Evolutionary conservation across 106 monocot genomes (phyloP).

Genomic region (Agapanthus africanus): DNA sequence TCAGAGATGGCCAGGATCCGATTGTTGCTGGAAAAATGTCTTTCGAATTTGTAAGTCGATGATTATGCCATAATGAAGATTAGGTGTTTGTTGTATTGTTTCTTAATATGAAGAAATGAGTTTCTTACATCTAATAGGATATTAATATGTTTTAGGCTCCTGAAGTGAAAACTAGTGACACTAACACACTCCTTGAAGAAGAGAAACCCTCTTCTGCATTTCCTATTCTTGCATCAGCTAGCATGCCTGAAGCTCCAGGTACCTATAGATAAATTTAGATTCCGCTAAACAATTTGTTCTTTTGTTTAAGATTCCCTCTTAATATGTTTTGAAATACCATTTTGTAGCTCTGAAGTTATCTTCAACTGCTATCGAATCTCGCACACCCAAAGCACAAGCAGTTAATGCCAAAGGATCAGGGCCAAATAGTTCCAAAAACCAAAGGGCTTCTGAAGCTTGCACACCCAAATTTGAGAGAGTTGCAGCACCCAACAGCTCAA

Average conservation of each 20-base stretch:
- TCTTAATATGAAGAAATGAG: not conserved
- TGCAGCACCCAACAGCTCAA: conserved; percentile 15
- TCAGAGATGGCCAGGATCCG: not conserved
- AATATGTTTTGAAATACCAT: not conserved
- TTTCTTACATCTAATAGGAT: too few species aligned
- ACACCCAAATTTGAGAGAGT: conserved; percentile 11
- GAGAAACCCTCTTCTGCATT: conserved; percentile 39
- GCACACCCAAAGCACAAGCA: conserved; percentile 18
- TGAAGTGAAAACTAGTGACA: conserved; percentile 17
- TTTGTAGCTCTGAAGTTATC: not conserved
- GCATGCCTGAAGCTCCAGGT: conserved; percentile 16
- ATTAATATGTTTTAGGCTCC: conserved; percentile 30
- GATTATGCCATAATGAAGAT: not conserved
- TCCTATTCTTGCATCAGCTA: conserved; percentile 20
- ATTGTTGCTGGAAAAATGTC: conserved; percentile 19
- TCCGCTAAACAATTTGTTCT: not conserved
- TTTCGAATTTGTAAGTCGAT: conserved; percentile 26
- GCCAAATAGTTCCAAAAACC: conserved; percentile 6
- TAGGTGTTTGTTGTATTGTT: not conserved
- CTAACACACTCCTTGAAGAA: conserved; percentile 11
- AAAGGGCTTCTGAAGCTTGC: conserved; percentile 6
- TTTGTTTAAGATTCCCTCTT: not conserved
- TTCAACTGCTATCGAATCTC: not conserved
- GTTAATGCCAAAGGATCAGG: not conserved
- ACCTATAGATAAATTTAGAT: not conserved